Evolutionary conservation across 805 yeast species (phyloP), one percentile per base, ranked within the genome.

Genomic region (Metschnikowia bowlesiae): DNA sequence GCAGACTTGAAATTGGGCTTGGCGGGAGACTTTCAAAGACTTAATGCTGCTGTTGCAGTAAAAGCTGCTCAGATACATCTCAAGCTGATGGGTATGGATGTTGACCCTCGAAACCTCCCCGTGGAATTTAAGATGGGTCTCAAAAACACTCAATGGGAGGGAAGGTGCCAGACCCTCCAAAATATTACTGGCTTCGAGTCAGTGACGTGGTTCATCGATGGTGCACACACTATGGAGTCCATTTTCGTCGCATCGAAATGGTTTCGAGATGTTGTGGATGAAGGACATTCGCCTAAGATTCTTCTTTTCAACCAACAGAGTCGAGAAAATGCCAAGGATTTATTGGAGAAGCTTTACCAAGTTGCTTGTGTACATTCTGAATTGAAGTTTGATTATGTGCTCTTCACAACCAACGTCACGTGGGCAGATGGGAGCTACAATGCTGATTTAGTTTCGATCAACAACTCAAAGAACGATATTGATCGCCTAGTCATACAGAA

Each of bases 151-250:
- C 70, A 75, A 41, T 94, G 98, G 97, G 94, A 94, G n/a, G 99
- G 99, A 0, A 76, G 99, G 58, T 92, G 98, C 60, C 97, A 95
- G 69, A 75, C 82, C 1, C 67, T 89, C 31, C 76, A 71, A 26
- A 71, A 73, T 28, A 67, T 70, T 13, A 70, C 72, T 26, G 71
- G 64, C 2, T 68, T 57, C 53, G 70, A 65, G 38, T 64, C 68
- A 2, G 68, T 85, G 14, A 79, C 78, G n/a, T 94, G 97, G 96
- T 84, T 70, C 55, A 69, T 92, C 13, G 99, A 94, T 69, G 99
- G 99, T 16, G 98, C 99, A 0, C 99, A 94, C 61, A 94, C 99
- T 0, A 70, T 78, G 42, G 99, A 94, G 61, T 87, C 96, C 52
- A 80, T 95, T 26, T 74, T 75, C 31, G 95, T 84, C n/a, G 87